phyloP scores from a whole-genome alignment of 2,329 filamentous ascomycete species.

The Fusarium euwallaceae region DNA sequence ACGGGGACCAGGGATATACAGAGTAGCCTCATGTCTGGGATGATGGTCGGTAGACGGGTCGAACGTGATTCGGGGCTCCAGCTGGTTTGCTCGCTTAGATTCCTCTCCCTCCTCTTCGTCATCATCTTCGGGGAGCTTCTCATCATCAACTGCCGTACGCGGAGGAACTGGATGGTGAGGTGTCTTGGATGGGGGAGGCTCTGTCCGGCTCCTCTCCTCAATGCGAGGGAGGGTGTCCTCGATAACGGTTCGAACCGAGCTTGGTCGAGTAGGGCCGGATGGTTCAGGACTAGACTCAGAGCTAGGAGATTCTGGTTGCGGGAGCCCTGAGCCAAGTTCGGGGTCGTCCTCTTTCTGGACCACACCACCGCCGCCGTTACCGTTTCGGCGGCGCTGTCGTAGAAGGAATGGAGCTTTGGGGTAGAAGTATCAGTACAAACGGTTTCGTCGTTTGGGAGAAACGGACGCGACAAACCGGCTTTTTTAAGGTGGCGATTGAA shows the following conservation, averaged over 20 bases:
- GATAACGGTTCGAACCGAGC: neutral
- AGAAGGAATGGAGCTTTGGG: slow-evolving; percentile 34
- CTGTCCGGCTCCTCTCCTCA: slow-evolving; percentile 25
- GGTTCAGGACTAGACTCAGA: slow-evolving; percentile 1
- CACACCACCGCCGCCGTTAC: neutral
- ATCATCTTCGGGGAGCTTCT: neutral
- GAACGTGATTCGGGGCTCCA: slow-evolving; percentile 45
- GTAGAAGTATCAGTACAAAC: slow-evolving; percentile 4
- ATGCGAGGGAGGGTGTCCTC: slow-evolving; percentile 25
- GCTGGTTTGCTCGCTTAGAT: neutral
- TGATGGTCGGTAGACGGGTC: slow-evolving; percentile 46
- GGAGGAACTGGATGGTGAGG: neutral
- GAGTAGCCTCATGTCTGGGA: slow-evolving; percentile 41
- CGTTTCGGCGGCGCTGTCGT: slow-evolving; percentile 8
- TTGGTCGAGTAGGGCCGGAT: neutral
- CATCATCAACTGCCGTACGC: neutral
- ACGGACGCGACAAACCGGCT: slow-evolving; percentile 46
- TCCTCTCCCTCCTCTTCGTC: neutral
- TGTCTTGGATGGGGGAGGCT: slow-evolving; percentile 16
- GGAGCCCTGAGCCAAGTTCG: slow-evolving; percentile 14
- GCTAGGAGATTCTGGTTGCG: neutral
- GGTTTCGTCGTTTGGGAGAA: neutral
- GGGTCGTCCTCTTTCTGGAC: slow-evolving; percentile 20
- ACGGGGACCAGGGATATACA: slow-evolving; percentile 51
- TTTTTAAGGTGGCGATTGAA: slow-evolving; percentile 61